Evolutionary conservation across 2,329 filamentous ascomycete species (phyloP).

Genomic region (Claviceps lovelessii): DNA sequence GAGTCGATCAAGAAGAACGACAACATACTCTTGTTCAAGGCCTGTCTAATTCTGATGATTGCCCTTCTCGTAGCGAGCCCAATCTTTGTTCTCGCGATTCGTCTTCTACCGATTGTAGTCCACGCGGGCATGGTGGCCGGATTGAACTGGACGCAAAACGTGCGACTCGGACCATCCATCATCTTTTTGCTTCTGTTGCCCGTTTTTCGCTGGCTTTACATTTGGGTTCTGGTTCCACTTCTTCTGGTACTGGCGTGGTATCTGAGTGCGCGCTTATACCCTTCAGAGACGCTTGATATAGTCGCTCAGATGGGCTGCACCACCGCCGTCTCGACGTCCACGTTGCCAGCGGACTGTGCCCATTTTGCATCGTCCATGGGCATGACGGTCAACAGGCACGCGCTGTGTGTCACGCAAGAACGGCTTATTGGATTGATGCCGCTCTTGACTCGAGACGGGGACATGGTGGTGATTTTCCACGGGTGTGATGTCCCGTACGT

Average conservation of each 20-base stretch:
- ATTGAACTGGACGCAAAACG: background rate
- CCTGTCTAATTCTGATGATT: background rate
- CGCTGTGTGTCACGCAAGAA: conserved; percentile 2
- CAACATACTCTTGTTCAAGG: background rate
- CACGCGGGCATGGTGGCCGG: background rate
- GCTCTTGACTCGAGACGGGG: conserved; percentile 1
- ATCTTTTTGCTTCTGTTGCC: conserved; percentile 2
- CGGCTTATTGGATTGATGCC: conserved; percentile 5
- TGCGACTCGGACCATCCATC: background rate
- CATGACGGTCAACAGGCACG: conserved; percentile 1
- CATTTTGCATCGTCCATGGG: background rate
- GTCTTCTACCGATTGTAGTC: conserved; percentile 1
- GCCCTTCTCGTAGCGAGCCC: background rate
- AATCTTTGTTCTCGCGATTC: conserved; percentile 1
- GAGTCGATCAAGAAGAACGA: conserved; percentile 4
- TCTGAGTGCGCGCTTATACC: background rate
- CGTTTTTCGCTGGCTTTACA: conserved; percentile 3
- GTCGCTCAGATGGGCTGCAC: conserved; percentile 2
- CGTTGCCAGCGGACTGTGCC: conserved; percentile 3
- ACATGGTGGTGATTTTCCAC: conserved; percentile 5
- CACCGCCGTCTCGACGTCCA: background rate
- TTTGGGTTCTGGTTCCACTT: background rate
- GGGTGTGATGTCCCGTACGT: conserved; percentile 7
- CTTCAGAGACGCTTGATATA: background rate
- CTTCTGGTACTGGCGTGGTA: conserved; percentile 2